Percentiles rank a stretch among this genome's conserved stretches.
phyloP scores from a whole-genome alignment of 768 basidiomycete species.

The Serendipita vermifera region DNA sequence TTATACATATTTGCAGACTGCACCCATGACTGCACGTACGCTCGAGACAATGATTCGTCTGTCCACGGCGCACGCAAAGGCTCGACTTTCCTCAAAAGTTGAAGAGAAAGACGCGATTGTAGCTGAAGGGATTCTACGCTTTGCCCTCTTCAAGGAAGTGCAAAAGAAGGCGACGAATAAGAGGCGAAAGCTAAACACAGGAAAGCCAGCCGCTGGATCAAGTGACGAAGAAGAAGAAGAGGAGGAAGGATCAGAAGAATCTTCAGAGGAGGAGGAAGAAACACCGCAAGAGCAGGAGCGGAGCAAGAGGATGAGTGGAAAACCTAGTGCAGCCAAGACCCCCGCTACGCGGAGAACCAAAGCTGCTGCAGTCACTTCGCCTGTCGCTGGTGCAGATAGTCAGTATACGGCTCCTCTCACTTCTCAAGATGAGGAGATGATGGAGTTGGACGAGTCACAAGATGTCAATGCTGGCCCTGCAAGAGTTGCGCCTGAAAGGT shows the following conservation, averaged over 20 bases:
- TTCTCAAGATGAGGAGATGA: constrained; percentile 13
- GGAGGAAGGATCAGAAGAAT: constrained; percentile 31
- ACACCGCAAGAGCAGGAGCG: constrained; percentile 23
- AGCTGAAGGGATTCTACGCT: constrained; percentile 91
- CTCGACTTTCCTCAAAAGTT: constrained; percentile 75
- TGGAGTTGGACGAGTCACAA: constrained; percentile 35
- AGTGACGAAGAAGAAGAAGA: constrained; percentile 31
- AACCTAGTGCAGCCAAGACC: constrained; percentile 14
- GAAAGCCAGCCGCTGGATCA: constrained; percentile 30
- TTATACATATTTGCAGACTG: constrained; percentile 47
- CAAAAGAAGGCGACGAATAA: constrained; percentile 67
- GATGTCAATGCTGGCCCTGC: constrained; percentile 19
- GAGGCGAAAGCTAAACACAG: constrained; percentile 74
- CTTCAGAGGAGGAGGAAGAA: constrained; percentile 39
- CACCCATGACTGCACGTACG: constrained; percentile 94
- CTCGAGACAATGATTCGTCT: constrained; percentile 97
- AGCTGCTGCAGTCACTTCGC: background rate
- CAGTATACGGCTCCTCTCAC: constrained; percentile 21
- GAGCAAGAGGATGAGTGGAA: constrained; percentile 13
- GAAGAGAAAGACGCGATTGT: constrained; percentile 73
- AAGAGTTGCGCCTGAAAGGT: constrained; percentile 46
- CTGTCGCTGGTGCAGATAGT: constrained; percentile 26
- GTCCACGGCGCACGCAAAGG: constrained; percentile 94
- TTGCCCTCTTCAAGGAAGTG: constrained; percentile 96
- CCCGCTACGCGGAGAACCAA: background rate